These are phyloP conservation scores for Quaeritorhiza haematococci DNA, from an alignment of 371 early-diverging fungal genomes.

Conservation along the genomic window DNA sequence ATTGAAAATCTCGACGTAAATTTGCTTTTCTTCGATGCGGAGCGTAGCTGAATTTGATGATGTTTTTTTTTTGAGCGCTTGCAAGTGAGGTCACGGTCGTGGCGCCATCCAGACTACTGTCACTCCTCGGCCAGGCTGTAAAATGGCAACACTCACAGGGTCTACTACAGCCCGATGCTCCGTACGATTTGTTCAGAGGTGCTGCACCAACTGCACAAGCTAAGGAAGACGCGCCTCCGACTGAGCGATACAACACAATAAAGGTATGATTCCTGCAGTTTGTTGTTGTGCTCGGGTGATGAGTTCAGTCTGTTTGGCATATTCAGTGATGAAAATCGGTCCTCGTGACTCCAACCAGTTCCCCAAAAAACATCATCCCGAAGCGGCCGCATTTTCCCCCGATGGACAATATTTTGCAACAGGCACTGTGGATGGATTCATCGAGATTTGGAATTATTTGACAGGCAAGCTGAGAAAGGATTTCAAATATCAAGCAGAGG, in stretches of 20 bases:
- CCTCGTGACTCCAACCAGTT: conserved; percentile 59
- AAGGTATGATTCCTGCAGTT: conserved; percentile 62
- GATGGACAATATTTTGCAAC: conserved; percentile 80
- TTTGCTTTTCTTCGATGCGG: background rate
- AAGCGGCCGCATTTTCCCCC: conserved; percentile 69
- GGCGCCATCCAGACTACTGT: conserved; percentile 70
- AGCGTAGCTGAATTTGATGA: background rate
- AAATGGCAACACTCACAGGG: conserved; percentile 86
- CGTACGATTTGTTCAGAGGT: conserved; percentile 74
- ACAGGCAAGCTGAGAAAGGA: conserved; percentile 87
- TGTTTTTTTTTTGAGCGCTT: conserved; percentile 31
- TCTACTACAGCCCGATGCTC: conserved; percentile 54
- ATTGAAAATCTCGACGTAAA: background rate
- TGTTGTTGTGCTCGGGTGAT: no score
- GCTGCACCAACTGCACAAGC: conserved; percentile 50
- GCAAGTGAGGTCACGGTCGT: conserved; percentile 69
- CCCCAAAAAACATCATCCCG: conserved; percentile 81
- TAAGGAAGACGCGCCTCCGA: conserved; percentile 68
- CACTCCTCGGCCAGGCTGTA: conserved; percentile 74
- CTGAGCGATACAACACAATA: conserved; percentile 60
- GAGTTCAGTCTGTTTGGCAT: background rate
- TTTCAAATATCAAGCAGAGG: conserved; percentile 82
- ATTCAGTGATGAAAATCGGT: background rate
- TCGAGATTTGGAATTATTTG: conserved; percentile 87
- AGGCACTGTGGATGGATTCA: conserved; percentile 87